Evolutionary conservation across 495 filamentous ascomycete genomes (phyloP).

Genomic region (Aspergillus homomorphus): DNA sequence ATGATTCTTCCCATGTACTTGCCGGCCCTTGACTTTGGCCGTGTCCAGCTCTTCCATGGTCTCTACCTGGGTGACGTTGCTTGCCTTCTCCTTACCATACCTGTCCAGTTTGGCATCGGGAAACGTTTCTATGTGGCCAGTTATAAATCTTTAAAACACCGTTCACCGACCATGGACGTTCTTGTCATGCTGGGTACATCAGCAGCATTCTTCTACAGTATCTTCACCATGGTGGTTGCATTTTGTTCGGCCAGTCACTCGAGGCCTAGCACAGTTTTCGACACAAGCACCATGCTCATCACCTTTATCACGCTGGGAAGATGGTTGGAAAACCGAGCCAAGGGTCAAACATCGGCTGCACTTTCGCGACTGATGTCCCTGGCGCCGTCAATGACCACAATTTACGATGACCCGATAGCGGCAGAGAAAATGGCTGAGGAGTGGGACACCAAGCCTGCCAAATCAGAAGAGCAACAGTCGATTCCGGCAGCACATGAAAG

Average conservation of each 20-base stretch:
- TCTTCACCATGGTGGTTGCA: conserved; percentile 82
- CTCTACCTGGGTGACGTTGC: conserved; percentile 84
- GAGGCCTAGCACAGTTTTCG: conserved; percentile 83
- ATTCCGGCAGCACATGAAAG: conserved; percentile 44
- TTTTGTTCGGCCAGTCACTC: conserved; percentile 65
- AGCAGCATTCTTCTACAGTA: conserved; percentile 96
- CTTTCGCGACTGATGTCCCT: conserved; percentile 94
- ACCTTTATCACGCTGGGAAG: conserved; percentile 91
- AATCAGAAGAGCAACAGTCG: conserved; percentile 17
- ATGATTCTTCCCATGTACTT: conserved; percentile 86
- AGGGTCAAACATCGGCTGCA: conserved; percentile 94
- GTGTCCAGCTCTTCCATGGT: conserved; percentile 61
- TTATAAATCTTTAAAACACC: conserved; percentile 85
- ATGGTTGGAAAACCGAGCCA: conserved; percentile 91
- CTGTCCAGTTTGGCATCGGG: conserved; percentile 95
- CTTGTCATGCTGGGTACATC: conserved; percentile 92
- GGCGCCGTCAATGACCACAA: conserved; percentile 93
- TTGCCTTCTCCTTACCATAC: conserved; percentile 79
- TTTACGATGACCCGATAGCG: conserved; percentile 95
- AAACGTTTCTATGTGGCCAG: conserved; percentile 87
- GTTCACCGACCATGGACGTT: conserved; percentile 95
- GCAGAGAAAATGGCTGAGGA: conserved; percentile 83
- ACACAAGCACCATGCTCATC: conserved; percentile 98
- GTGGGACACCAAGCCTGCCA: conserved; percentile 51
- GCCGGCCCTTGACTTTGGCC: conserved; percentile 69